phyloP scores from a whole-genome alignment of 495 filamentous ascomycete genomes.

The Penicillium atrosanguineum region DNA sequence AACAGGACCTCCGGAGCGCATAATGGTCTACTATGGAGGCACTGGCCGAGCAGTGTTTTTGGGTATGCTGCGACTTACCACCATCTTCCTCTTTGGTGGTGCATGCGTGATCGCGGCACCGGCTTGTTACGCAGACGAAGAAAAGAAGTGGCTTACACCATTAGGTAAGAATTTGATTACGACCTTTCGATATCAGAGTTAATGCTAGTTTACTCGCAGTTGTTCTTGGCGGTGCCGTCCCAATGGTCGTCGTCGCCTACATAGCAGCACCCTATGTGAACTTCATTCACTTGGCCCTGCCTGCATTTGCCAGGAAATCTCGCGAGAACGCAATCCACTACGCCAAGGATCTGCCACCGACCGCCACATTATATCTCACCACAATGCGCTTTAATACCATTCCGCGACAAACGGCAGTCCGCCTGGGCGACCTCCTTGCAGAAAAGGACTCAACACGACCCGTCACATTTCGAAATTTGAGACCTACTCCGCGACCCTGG shows the following conservation, averaged over 20 bases:
- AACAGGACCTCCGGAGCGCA: conserved; percentile 49
- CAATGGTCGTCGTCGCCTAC: conserved; percentile 64
- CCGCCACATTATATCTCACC: conserved; percentile 63
- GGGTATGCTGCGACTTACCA: conserved; percentile 64
- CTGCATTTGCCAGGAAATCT: conserved; percentile 66
- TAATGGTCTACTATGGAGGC: conserved; percentile 73
- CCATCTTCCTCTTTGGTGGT: conserved; percentile 66
- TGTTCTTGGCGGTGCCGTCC: conserved; percentile 57
- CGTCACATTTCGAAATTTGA: conserved; percentile 38
- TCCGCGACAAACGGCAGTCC: conserved; percentile 38
- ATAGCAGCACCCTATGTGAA: conserved; percentile 67
- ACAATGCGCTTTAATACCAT: conserved; percentile 62
- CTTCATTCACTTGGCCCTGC: conserved; percentile 67
- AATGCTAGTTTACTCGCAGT: conserved; percentile 34
- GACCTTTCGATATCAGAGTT: background rate
- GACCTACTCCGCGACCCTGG: conserved; percentile 33
- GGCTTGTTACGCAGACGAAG: conserved; percentile 48
- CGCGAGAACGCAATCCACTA: conserved; percentile 65
- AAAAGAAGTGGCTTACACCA: conserved; percentile 44
- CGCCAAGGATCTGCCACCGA: conserved; percentile 57
- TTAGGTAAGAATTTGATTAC: conserved; percentile 34
- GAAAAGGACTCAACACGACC: conserved; percentile 33
- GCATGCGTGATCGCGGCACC: conserved; percentile 62
- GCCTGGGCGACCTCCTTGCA: conserved; percentile 37
- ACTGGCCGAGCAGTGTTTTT: conserved; percentile 63